Base-by-base conservation (phyloP, 176 grass and related monocot species). In the Leersia perrieri region DNA sequence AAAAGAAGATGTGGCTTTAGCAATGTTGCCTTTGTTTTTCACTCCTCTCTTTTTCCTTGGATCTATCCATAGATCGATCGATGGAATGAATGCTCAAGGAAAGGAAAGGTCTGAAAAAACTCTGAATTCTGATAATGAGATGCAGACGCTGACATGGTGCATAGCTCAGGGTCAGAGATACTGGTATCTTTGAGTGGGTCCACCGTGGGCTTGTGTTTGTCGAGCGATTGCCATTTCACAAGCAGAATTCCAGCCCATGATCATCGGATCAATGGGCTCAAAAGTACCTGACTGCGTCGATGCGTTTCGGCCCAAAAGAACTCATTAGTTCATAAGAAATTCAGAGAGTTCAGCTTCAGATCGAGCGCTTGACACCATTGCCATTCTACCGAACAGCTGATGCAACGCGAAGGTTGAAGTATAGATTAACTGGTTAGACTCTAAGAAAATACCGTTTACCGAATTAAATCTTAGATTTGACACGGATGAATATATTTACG, bases 101-200 rank as follows among this genome's bases (percentile, higher is more conserved):
- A 53, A 53, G 49, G 49, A 63, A 65, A 65, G 27, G 53, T 58
- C 7, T 23, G 51, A 23, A 57, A 10, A 23, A 57, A 57, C 1
- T n/a, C 53, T 58, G n/a, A 58, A 58, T 55, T 65, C 75, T 78
- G 76, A 66, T 29, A 16, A 78, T 33, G 60, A 78, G 20, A 15
- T 25, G 47, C 18, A 22, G 61, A 66, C 28, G n/a, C 61, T 47
- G 61, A 65, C 61, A 33, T 5, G 20, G 2, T 51, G 40, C 34
- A 42, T 72, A 8, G 3, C 14, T 31, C 70, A 22, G 70, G 26
- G 13, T 40, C 9, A 31, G 14, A 8, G 41, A 72, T 47, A 8
- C 29, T 31, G 70, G 4, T 5, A 22, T 77, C 15, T 63, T 42
- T 63, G 27, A 27, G 74, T 41, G 57, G 74, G 25, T 4, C 27